These are phyloP conservation scores for Suhomyces ambrosiae DNA, from an alignment of 1,139 yeast species.

Conservation along the genomic window DNA sequence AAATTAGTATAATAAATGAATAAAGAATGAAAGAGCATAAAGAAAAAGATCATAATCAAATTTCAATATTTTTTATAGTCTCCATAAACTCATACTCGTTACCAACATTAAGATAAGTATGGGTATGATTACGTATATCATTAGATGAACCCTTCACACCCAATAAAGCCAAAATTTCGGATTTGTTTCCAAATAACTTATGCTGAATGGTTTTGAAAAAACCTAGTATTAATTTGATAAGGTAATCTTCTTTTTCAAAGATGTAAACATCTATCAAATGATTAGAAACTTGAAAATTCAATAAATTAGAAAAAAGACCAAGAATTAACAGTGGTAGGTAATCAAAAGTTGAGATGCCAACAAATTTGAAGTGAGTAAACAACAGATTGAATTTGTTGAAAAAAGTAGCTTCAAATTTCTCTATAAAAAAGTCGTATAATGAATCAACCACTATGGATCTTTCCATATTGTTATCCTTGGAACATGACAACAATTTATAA, in stretches of 20 bases:
- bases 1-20: neutral
- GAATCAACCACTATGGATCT: constrained; percentile 11
- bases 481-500: constrained; percentile 10
- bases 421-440: constrained; percentile 22
- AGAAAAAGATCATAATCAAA: constrained; percentile 4
- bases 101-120: constrained; percentile 47
- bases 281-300: constrained; percentile 30
- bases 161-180: constrained; percentile 44
- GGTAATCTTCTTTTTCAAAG: constrained; percentile 55
- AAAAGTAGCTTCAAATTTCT: constrained; percentile 51
- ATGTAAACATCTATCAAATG: constrained; percentile 55
- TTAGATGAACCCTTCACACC: constrained; percentile 26
- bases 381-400: constrained; percentile 46
- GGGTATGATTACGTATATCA: constrained; percentile 16
- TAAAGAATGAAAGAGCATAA: neutral
- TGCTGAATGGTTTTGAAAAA: constrained; percentile 49
- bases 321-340: constrained; percentile 27
- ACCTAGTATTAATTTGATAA: constrained; percentile 51
- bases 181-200: constrained; percentile 52
- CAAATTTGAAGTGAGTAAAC: constrained; percentile 50
- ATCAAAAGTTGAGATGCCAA: constrained; percentile 36
- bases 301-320: constrained; percentile 24
- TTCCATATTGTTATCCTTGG: constrained; percentile 7
- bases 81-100: constrained; percentile 51
- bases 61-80: constrained; percentile 30